Evolutionary conservation across 2,329 filamentous ascomycete species (phyloP).

Genomic region (Fusarium succisae): DNA sequence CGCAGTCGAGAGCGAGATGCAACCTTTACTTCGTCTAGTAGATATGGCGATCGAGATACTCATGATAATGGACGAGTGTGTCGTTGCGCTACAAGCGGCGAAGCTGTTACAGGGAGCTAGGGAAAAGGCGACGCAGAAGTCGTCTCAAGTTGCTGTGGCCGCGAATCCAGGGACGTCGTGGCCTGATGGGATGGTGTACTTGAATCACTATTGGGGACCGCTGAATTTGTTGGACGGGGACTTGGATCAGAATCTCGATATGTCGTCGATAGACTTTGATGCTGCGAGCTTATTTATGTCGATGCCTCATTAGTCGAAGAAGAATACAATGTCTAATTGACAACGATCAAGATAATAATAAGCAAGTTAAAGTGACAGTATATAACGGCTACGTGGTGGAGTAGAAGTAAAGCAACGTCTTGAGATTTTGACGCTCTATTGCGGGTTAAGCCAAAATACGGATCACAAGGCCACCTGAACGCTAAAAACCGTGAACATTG

Average conservation of each 20-base stretch:
- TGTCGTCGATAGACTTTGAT: neutral
- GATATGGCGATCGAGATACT: neutral
- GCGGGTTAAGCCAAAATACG: no score
- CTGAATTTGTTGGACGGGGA: neutral
- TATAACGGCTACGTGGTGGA: no score
- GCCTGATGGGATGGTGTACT: neutral
- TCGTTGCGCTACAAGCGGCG: neutral
- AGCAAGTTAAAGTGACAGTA: neutral
- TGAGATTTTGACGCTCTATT: rapidly evolving
- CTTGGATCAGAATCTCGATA: neutral
- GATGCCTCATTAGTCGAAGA: constrained; percentile 82
- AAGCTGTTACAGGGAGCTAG: neutral
- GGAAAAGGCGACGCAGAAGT: neutral
- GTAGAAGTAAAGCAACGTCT: neutral
- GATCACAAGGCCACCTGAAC: neutral
- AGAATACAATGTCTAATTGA: rapidly evolving
- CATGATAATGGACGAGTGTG: neutral
- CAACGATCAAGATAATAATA: rapidly evolving
- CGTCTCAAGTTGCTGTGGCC: neutral
- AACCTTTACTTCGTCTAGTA: neutral
- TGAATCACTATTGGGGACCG: neutral
- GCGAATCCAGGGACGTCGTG: neutral
- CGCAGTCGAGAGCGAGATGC: neutral
- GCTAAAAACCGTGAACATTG: neutral
- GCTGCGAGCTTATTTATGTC: constrained; percentile 74